Evolutionary conservation across 225 moss, liverwort and hornwort genomes (phyloP), one percentile per base, ranked within the genome.

Genomic region (Ulota crispa): DNA sequence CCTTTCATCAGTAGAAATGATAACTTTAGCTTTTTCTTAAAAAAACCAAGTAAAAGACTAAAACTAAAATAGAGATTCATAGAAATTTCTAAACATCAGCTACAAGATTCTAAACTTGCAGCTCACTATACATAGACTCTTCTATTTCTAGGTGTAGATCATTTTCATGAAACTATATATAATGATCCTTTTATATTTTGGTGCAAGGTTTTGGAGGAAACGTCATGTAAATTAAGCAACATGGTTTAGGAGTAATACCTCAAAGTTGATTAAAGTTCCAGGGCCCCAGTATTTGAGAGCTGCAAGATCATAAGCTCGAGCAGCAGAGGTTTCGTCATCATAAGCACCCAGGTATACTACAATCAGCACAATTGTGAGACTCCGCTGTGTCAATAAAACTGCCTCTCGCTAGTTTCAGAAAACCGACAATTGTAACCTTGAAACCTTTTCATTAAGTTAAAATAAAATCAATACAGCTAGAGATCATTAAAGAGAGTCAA

Each of bases 321-420:
- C 94, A 5, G 91, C 93, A 1, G 82, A 80, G 30, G 32, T 72
- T 75, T 94, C 91, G 0, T 91, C 83, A 27, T 91, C 87, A 7
- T 93, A 94, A 10, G 93, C 93, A 52, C 94, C 91, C 60, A 87
- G 75, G 61, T 91, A 85, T 8, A 83, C 83, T 85, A 43, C 24
- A 61, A 30, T n/a, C n/a, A 32, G 14, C 43, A 50, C 32, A 56
- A 52, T 1, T 64, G 2, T 8, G 6, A 42, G 18, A 62, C 8
- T 45, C 8, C 23, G 23, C 1, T 1, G 4, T 0, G 37, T 70
- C 18, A 20, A 47, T 37, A 4, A 1, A 27, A 27, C 5, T 27
- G 2, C 9, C 13, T 7, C 6, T n/a, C n/a, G 16, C 15, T 43
- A 11, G n/a, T n/a, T n/a, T 68, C 14, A n/a, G 42, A 50, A 31